Evolutionary conservation across 192 early-diverging fungal genomes (phyloP), one percentile per base, ranked within the genome.

Genomic region (Fimicolochytrium jonesii): DNA sequence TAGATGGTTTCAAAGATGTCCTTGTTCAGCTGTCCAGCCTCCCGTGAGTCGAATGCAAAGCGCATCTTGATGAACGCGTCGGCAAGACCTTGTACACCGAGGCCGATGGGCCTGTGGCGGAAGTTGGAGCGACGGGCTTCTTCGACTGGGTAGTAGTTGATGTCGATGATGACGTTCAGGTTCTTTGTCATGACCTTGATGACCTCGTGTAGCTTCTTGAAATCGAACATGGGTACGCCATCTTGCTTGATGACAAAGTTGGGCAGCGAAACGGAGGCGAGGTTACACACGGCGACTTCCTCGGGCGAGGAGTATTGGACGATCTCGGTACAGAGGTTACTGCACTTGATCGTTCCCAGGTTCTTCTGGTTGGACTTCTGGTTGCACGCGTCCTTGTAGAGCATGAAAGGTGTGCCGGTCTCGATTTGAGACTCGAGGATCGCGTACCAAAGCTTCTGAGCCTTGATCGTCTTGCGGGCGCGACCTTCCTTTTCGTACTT

Each of bases 351-450:
- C 15, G 94, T 98, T 28, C 96, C 96, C 37, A 98, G 77, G 78
- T 98, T 97, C 77, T 97, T 92, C 77, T 98, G 96, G 80, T 98
- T 98, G 17, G 91, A 93, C 80, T 98, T 98, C 76, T 90, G 80
- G 77, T 98, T 98, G 81, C 96, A 98, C 26, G 96, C 92, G 77
- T 98, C 96, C 80, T 98, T 97, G 86, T 98, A 98, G 31, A 98
- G 85, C 90, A 98, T 97, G 66, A 90, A 98, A 4, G 96, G 96
- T 7, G 87, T 95, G 30, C 96, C 96, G 5, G 96, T 98, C 79
- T 98, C 96, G 25, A 89, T 92, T 75, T 98, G 96, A 15, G 93
- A 77, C 54, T 98, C 96, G 31, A 98, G 67, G 49, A 98, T 93
- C 0, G 94, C 92, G 62, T 86, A 90, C 96, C 96, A 98, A 18